phyloP scores from a whole-genome alignment of 1,284 basidiomycete genomes.

The Leccinum insolens region DNA sequence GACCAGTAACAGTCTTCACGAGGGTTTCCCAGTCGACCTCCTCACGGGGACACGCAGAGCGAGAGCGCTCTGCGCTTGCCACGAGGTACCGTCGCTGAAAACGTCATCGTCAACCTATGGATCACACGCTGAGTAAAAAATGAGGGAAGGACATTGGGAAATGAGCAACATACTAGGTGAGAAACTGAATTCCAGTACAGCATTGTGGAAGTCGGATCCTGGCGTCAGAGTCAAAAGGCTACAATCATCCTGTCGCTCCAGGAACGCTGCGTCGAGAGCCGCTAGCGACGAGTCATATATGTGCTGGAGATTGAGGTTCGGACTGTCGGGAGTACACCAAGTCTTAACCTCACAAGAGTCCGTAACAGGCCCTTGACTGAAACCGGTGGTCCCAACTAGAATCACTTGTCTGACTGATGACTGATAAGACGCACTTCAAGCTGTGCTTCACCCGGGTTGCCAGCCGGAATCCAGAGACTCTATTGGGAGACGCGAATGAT shows the following conservation, averaged over 20 bases:
- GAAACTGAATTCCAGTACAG: slow-evolving; percentile 11
- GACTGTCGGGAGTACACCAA: slow-evolving; percentile 4
- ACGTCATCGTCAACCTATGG: slow-evolving; percentile 2
- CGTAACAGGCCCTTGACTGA: background rate
- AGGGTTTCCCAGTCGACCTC: slow-evolving; percentile 14
- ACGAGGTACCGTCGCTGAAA: slow-evolving; percentile 5
- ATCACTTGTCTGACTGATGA: background rate
- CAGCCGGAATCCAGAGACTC: background rate
- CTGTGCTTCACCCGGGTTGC: background rate
- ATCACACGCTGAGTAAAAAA: background rate
- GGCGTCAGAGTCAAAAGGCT: slow-evolving; percentile 9
- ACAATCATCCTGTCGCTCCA: slow-evolving; percentile 1
- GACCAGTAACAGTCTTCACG: background rate
- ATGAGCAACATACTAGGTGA: background rate
- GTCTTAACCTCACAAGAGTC: background rate
- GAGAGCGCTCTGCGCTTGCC: slow-evolving; percentile 14
- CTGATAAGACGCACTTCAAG: background rate
- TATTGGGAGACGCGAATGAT: background rate
- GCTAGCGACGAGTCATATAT: slow-evolving; percentile 11
- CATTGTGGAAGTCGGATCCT: background rate
- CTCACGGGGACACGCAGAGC: slow-evolving; percentile 17
- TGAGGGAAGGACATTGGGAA: slow-evolving; percentile 4
- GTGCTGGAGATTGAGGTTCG: slow-evolving; percentile 8
- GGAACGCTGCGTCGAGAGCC: slow-evolving; percentile 9
- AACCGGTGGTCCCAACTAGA: background rate